phyloP scores from a whole-genome alignment of 169 alveolate genomes.

The Cyclospora cayetanensis region DNA sequence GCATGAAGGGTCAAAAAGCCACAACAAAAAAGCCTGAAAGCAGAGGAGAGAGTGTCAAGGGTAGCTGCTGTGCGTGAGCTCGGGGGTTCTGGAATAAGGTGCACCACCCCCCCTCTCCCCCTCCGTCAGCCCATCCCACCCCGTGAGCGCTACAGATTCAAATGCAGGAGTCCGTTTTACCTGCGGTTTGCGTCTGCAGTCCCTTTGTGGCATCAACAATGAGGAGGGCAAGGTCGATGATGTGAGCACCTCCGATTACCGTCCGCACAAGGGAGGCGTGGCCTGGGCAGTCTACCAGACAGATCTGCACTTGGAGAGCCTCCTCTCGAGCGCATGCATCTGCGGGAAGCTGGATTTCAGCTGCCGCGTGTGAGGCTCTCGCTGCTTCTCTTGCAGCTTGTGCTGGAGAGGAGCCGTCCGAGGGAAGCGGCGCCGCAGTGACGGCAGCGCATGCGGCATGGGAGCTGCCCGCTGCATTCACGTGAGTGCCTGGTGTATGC shows the following conservation, averaged over 20 bases:
- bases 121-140: neutral
- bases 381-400: neutral
- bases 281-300: constrained; percentile 97
- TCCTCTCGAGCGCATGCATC: neutral
- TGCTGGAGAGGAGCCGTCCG: neutral
- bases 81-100: neutral
- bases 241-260: constrained; percentile 93
- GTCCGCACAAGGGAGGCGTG: constrained; percentile 92
- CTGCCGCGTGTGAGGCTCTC: too few species aligned
- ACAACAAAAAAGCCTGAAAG: neutral
- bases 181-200: constrained; percentile 90
- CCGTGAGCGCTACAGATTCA: neutral
- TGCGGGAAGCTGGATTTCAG: neutral
- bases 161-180: neutral
- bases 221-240: constrained; percentile 90
- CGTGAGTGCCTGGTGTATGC: constrained; percentile 13
- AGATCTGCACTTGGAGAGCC: constrained; percentile 79
- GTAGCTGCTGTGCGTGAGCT: neutral
- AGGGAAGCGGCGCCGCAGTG: neutral
- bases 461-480: neutral
- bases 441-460: neutral
- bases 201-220: constrained; percentile 92
- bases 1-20: neutral
- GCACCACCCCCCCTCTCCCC: neutral
- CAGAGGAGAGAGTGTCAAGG: neutral